Evolutionary conservation across 202 grass and related monocot genomes (phyloP), one percentile per base, ranked within the genome.

Genomic region (Bolboschoenoplectus hybrid): DNA sequence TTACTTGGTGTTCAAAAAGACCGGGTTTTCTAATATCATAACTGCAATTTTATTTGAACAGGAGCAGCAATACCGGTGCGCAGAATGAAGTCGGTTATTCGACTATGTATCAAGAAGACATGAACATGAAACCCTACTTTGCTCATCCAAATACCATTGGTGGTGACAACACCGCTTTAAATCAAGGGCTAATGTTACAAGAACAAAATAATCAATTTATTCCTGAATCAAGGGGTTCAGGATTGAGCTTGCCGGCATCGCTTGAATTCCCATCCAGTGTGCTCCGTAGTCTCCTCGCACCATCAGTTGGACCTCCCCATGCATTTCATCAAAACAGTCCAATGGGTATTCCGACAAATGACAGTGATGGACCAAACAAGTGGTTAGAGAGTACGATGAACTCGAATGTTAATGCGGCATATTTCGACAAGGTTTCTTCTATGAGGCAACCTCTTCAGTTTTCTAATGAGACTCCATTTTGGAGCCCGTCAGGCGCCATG

Each of bases 211-310:
- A 64, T 70, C 46, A 81, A 71, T 64, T 71, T 63, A 87, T 87
- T 38, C 67, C 68, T 32, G 74, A 63, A 78, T 52, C 39, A 80
- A 49, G 72, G 60, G 62, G 45, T 64, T 86, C 58, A 1, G 74
- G 72, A 5, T 69, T 70, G n/a, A 84, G 63, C 66, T 36, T 84
- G 41, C 85, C 82, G 9, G 88, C 91, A 4, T 87, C 89, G 1
- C 91, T 93, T 57, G 87, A 85, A 6, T 85, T 91, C 52, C 93
- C 89, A 26, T 84, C 87, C 2, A 90, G 91, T 7, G 39, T 91
- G 74, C 88, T 93, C 16, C 70, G 91, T 72, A 93, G 89, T 81
- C 91, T 97, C 52, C 52, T 97, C 62, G 95, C 89, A 69, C 92
- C 87, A 3, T 58, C 65, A 89, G 87, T 86, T 44, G 71, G 7